Base-by-base conservation (phyloP, 2,329 filamentous ascomycete species). In the Neonectria faginata region DNA sequence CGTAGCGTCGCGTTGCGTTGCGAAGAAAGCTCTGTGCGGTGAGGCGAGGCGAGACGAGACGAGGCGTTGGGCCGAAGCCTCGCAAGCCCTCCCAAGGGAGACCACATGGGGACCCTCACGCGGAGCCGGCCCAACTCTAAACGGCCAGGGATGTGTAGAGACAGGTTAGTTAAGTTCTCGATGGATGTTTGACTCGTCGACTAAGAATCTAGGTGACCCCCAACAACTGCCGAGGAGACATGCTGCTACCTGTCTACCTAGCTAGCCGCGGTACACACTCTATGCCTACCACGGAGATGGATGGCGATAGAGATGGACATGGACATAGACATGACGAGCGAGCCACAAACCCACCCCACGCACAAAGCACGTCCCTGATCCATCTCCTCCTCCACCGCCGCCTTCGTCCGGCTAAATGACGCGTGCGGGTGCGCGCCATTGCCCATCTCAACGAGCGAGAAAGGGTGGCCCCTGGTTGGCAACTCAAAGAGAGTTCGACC, bases 391-490 rank as follows among this genome's bases (percentile, higher is more conserved):
- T 59, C 48, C 50, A 41, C 64, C 60, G 55, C 59, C 54, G 51
- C 57, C 57, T 50, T 62, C 61, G 70, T 65, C 57, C 57, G 36
- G 60, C 52, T 54, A 63, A 59, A 70, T 68, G 67, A 67, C 57
- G 77, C 75, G 9, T 77, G 39, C n/a, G 36, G 36, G 36, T 39
- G 75, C 65, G 75, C 65, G 76, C 71, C 42, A 51, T 65, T 54
- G 39, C 50, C 56, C 47, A 62, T 62, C 47, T 51, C 42, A 51
- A 25, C 25, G 25, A 25, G 25, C 47, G 39, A 64, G 75, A 76
- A 50, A 69, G 76, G 65, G 70, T 71, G 27, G 29, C 59, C 59
- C 59, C 59, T 62, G 58, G 50, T 22, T 36, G 36, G 51, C 44
- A 31, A 18, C 41, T 39, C 29, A 33, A 60, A 60, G 50, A 63